Conservation (phyloP, 2,329 filamentous ascomycete genomes). For the Hymenoscyphus fraxineus region DNA sequence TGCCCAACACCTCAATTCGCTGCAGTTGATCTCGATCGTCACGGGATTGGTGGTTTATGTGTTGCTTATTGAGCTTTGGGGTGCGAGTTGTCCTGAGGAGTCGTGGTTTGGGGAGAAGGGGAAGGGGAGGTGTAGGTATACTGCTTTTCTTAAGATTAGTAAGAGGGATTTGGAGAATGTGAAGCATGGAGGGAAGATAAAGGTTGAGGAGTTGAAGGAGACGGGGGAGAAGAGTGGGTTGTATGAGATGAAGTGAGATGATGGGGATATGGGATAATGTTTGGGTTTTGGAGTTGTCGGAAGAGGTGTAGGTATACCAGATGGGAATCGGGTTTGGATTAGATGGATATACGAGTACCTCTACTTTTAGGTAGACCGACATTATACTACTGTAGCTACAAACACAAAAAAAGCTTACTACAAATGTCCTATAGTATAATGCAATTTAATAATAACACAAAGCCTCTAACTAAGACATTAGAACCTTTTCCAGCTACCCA, state of each 20-base stretch:
- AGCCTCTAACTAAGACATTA: too few species aligned
- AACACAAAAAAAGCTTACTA: too few species aligned
- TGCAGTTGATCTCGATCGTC: slow-evolving; percentile 45
- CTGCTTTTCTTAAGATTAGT: slow-evolving; percentile 39
- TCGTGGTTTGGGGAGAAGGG: slow-evolving; percentile 42
- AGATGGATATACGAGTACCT: background rate
- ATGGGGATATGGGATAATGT: background rate
- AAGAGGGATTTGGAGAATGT: slow-evolving; percentile 36
- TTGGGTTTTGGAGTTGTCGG: background rate
- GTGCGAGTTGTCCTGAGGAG: slow-evolving; percentile 44
- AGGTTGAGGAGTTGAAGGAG: slow-evolving; percentile 22
- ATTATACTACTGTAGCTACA: too few species aligned
- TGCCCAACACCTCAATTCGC: slow-evolving; percentile 43
- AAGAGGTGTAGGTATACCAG: background rate
- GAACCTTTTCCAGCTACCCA: too few species aligned
- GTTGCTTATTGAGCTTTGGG: slow-evolving; percentile 47
- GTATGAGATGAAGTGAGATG: background rate
- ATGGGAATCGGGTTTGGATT: background rate
- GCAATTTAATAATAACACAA: too few species aligned
- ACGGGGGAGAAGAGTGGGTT: slow-evolving; percentile 12
- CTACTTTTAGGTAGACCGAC: too few species aligned
- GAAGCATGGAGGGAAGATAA: slow-evolving; percentile 24
- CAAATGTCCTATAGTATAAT: background rate
- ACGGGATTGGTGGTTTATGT: slow-evolving; percentile 45
- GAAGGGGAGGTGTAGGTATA: slow-evolving; percentile 39